Base-by-base conservation (phyloP, 306 rosid species). In the Cucumis hystrix region DNA sequence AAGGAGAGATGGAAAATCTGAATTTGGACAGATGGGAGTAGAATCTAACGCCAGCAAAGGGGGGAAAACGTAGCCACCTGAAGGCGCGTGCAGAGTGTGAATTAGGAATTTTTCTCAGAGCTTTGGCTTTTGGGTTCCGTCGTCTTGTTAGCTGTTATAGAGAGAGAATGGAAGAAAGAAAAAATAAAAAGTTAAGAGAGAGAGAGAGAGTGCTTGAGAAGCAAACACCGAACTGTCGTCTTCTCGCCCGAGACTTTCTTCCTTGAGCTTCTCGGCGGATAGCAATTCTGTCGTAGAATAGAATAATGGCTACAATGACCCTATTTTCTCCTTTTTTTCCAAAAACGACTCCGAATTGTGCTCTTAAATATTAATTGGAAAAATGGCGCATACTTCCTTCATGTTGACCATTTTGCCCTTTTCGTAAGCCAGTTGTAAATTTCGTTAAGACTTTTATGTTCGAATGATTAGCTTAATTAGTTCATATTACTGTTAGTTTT, bases 161-260 rank as follows among this genome's bases (percentile, higher is more conserved):
- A 67, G 54, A 18, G 51, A 66, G 51, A 37, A 37, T 20, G 55
- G 18, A 6, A 25, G 15, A 47, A 14, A 51, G 4, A 51, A 51
- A 52, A 16, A 23, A 23, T 23, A 23, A 23, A 16, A 16, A 52
- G 37, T 33, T 33, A 3, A 33, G 35, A 33, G 35, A 20, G 75
- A 69, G 56, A 69, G 56, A 69, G 75, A 43, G 35, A 23, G 20
- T 71, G 60, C 21, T 49, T 47, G 15, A 47, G 76, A 72, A 72
- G 60, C 76, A 51, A 72, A 72, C 25, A 51, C 76, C 76, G 43
- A 72, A 72, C 61, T 49, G 76, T 49, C 76, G 76, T 51, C 76
- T 60, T 72, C 76, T 71, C 43, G 60, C n/a, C 40, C 58, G 59
- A 25, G 59, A 71, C 59, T 56, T 71, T 71, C 58, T 70, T 70